phyloP scores from a whole-genome alignment of 176 grass and related monocot genomes.

The Leersia perrieri region DNA sequence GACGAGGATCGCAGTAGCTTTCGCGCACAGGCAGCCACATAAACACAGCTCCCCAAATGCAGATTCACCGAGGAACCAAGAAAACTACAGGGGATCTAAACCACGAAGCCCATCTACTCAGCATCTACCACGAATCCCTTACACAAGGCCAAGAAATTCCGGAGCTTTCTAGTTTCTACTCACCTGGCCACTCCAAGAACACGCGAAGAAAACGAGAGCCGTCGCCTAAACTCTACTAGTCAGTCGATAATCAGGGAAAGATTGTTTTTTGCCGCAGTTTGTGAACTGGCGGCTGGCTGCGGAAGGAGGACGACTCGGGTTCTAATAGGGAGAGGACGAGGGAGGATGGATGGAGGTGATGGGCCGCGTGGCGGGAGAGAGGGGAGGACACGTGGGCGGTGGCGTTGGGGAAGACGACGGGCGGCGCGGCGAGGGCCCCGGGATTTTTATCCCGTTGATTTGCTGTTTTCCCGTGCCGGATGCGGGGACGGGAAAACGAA shows the following conservation, averaged over 20 bases:
- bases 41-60: background rate
- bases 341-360: background rate
- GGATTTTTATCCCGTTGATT: conserved; percentile 17
- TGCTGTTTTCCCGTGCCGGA: background rate
- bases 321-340: background rate
- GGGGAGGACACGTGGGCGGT: conserved; percentile 24
- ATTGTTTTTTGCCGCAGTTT: conserved; percentile 29
- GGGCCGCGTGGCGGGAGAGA: background rate
- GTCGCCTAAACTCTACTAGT: background rate
- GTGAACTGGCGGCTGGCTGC: conserved; percentile 39
- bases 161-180: conserved; percentile 14
- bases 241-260: background rate
- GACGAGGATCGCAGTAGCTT: conserved; percentile 26
- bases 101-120: conserved; percentile 4
- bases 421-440: background rate
- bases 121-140: background rate
- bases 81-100: background rate
- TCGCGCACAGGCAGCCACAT: conserved; percentile 15
- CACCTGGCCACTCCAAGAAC: conserved; percentile 22
- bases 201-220: background rate
- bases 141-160: background rate
- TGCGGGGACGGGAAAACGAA: conserved; percentile 57
- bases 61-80: background rate
- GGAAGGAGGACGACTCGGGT: conserved; percentile 17
- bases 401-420: background rate